Evolutionary conservation across 768 basidiomycete genomes (phyloP).

Genomic region (Brasilioporus rufonigricans): DNA sequence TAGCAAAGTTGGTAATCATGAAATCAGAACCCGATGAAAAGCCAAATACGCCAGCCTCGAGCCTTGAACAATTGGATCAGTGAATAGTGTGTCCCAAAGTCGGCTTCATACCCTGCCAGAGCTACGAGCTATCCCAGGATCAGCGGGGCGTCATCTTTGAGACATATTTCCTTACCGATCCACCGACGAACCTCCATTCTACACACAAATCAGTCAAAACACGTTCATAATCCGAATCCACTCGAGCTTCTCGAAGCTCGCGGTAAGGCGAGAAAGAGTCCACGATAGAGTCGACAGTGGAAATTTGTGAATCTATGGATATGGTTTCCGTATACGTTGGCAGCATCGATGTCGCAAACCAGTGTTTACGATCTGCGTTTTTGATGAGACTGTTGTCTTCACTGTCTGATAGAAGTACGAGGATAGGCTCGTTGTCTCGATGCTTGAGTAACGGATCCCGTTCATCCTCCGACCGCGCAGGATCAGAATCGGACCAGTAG

Average conservation of each 20-base stretch:
- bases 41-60: constrained; percentile 61
- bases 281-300: constrained; percentile 38
- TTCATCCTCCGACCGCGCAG: constrained; percentile 18
- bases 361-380: constrained; percentile 12
- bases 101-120: constrained; percentile 48
- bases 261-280: constrained; percentile 55
- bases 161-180: constrained; percentile 40
- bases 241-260: constrained; percentile 42
- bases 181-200: constrained; percentile 70
- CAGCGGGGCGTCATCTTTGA: background rate
- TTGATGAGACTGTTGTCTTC: constrained; percentile 4
- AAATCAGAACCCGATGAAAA: constrained; percentile 55
- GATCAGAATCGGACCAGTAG: constrained; percentile 25
- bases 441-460: constrained; percentile 13
- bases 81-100: background rate
- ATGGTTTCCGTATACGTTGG: constrained; percentile 46
- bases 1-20: constrained; percentile 44
- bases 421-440: constrained; percentile 5
- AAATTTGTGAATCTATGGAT: constrained; percentile 25
- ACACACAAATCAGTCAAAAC: constrained; percentile 46
- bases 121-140: constrained; percentile 48
- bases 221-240: constrained; percentile 49
- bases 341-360: constrained; percentile 38
- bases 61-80: constrained; percentile 20
- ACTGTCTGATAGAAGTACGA: constrained; percentile 18